phyloP scores from a whole-genome alignment of 805 yeast species.

The Isabelozyma gotoi region DNA sequence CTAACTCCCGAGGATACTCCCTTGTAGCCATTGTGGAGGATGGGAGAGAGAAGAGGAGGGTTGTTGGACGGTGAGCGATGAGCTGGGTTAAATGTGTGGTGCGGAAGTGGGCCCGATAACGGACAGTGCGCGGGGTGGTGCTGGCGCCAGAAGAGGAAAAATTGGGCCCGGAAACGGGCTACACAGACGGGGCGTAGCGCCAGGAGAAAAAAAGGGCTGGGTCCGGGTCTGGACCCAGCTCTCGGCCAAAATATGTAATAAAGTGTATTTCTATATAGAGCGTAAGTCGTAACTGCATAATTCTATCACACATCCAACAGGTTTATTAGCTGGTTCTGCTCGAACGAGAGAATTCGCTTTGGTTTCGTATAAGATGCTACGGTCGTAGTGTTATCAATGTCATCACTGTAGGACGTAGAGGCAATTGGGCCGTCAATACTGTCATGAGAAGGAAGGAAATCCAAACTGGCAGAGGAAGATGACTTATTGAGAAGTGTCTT shows the following conservation, averaged over 20 bases:
- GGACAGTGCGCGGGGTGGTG: too few species aligned
- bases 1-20: not conserved
- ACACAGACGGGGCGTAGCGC: too few species aligned
- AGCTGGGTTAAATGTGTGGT: too few species aligned
- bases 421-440: conserved; percentile 6
- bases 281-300: not conserved
- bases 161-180: too few species aligned
- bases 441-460: not conserved
- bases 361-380: not conserved
- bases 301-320: conserved; percentile 2
- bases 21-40: not conserved
- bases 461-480: not conserved
- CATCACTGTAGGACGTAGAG: conserved; percentile 3
- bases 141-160: too few species aligned
- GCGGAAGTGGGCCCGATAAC: too few species aligned
- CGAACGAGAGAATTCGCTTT: conserved; percentile 12
- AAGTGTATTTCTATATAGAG: too few species aligned
- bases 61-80: too few species aligned
- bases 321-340: conserved; percentile 10
- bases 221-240: too few species aligned
- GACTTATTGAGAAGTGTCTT: not conserved
- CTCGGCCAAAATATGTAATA: too few species aligned
- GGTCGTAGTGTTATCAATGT: too few species aligned
- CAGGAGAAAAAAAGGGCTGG: too few species aligned
- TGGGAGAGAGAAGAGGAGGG: not conserved